Base-by-base conservation (phyloP, 768 basidiomycete species). In the Gymnopilus junonius region DNA sequence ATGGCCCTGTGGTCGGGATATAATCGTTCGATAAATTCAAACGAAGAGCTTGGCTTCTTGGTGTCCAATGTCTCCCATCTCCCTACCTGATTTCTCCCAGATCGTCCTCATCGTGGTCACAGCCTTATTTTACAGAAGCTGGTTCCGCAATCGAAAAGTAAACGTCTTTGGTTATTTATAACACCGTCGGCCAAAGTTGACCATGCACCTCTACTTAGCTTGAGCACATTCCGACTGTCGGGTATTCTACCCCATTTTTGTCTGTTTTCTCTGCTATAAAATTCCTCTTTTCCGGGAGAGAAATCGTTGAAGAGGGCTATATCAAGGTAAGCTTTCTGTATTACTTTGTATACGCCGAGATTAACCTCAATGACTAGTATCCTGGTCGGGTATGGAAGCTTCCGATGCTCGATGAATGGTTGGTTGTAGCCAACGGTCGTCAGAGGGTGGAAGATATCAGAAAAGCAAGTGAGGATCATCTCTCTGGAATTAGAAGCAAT, bases 391-490 rank as follows among this genome's bases (percentile, higher is more conserved):
- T 66, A 31, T 73, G 72, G 64, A 73, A 68, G 40, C n/a, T 74
- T 4, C 59, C 65, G 11, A 64, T 62, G 23, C 54, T 68, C 20
- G 62, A 56, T 17, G 62, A 62, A 58, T 69, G 67, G 69, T 27
- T 68, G 5, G 63, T 72, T 25, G 69, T 87, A 7, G 70, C 82
- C 21, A 76, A 76, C 20, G 80, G 83, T 1, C 70, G 74, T 0
- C 63, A 79, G 25, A 73, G 80, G 48, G 71, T 86, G 12, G 82
- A 87, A 6, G 87, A 88, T 42, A 67, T 89, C 17, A 78, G 83
- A 23, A 73, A 69, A 55, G 77, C 77, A 0, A 59, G 63, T 0
- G 74, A 78, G 2, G 73, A 77, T 1, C 64, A 75, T 8, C 66
- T 79, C 1, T 76, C 73, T 1, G 72, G 75, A n/a, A 50, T 54